Conservation (phyloP, 306 rosid species). For the Luffa acutangula region DNA sequence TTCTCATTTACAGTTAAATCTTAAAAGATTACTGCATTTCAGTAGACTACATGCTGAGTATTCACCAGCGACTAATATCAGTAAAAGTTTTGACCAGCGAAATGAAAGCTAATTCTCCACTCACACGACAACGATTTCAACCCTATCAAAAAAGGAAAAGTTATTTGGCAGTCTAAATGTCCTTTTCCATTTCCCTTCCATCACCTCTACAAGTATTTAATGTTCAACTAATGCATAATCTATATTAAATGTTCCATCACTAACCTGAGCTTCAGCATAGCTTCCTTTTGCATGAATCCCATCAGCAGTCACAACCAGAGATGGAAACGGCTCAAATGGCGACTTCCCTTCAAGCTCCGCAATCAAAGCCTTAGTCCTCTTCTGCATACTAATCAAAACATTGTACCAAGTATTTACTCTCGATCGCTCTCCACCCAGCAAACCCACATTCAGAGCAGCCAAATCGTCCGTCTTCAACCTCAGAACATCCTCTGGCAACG, state of each 20-base stretch:
- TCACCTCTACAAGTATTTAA: background rate
- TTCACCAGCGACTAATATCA: background rate
- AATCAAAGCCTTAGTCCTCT: constrained; percentile 58
- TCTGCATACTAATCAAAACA: constrained; percentile 73
- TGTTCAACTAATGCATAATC: background rate
- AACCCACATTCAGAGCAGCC: constrained; percentile 51
- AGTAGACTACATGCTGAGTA: background rate
- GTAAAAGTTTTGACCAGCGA: background rate
- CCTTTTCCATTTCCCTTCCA: background rate
- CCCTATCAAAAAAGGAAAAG: background rate
- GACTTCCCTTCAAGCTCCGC: constrained; percentile 52
- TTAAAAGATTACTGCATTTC: background rate
- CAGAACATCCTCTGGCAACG: constrained; percentile 57
- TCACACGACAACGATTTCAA: background rate
- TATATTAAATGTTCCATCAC: background rate
- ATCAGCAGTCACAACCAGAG: constrained; percentile 49
- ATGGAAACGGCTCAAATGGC: constrained; percentile 66
- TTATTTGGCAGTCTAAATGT: background rate
- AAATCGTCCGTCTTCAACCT: constrained; percentile 51
- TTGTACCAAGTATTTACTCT: constrained; percentile 94
- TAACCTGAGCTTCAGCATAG: constrained; percentile 94
- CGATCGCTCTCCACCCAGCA: constrained; percentile 45
- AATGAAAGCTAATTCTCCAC: background rate
- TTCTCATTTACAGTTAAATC: background rate
- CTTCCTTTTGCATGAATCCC: constrained; percentile 68